phyloP scores from a whole-genome alignment of 495 filamentous ascomycete genomes.

The Cercophora samala region DNA sequence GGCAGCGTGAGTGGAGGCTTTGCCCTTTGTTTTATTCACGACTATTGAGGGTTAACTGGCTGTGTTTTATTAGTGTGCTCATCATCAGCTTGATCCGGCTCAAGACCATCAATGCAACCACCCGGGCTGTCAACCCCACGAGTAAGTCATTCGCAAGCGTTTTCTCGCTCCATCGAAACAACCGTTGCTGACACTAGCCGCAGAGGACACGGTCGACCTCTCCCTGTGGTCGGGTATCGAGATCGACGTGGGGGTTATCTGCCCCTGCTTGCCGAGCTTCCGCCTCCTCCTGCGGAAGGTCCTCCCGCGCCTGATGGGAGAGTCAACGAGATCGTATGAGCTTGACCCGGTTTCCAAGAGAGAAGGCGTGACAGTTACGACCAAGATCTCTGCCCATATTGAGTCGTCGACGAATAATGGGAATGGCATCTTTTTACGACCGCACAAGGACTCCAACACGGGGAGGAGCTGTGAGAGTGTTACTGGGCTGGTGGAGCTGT shows the following conservation, averaged over 20 bases:
- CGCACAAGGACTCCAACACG: slow-evolving; percentile 5
- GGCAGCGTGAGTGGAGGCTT: slow-evolving; percentile 28
- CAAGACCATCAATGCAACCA: slow-evolving; percentile 32
- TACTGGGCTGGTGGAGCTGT: slow-evolving; percentile 15
- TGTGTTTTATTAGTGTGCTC: slow-evolving; percentile 26
- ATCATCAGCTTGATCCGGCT: slow-evolving; percentile 33
- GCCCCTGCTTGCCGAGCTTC: slow-evolving; percentile 32
- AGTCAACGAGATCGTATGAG: slow-evolving; percentile 18
- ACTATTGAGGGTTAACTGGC: background rate
- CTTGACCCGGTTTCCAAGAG: slow-evolving; percentile 10
- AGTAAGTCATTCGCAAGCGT: slow-evolving; percentile 18
- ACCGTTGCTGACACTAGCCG: slow-evolving; percentile 4
- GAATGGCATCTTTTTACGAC: background rate
- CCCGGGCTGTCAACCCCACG: slow-evolving; percentile 27
- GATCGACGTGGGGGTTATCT: slow-evolving; percentile 34
- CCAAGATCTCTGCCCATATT: slow-evolving; percentile 3
- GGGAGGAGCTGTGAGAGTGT: slow-evolving; percentile 18
- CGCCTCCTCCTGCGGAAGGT: slow-evolving; percentile 27
- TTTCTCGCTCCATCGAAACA: too few relatives aligned
- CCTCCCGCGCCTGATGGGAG: slow-evolving; percentile 21
- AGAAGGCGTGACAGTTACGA: background rate
- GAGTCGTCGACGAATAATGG: slow-evolving; percentile 5
- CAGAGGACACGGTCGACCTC: slow-evolving; percentile 32
- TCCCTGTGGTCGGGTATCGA: slow-evolving; percentile 34
- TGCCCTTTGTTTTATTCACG: background rate